These are phyloP conservation scores for Aspergillus eucalypticola DNA, from an alignment of 2,329 filamentous ascomycete species.

Conservation along the genomic window DNA sequence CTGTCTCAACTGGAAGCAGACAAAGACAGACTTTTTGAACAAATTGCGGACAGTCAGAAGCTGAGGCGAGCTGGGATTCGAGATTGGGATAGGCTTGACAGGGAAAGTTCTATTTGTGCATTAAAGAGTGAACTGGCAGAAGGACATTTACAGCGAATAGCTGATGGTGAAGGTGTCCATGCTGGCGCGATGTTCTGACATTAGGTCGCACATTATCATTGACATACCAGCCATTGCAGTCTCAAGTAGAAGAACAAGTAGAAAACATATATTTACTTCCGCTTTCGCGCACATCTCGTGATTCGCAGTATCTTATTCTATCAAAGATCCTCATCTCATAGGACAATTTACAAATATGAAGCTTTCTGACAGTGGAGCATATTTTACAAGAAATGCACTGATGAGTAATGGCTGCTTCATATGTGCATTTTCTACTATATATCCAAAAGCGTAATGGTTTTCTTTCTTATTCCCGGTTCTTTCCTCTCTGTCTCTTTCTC, in stretches of 20 bases:
- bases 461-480: no score
- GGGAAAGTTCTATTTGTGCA: slow-evolving; percentile 49
- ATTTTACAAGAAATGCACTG: no score
- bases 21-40: slow-evolving; percentile 46
- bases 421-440: no score
- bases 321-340: no score
- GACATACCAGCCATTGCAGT: neutral
- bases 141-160: slow-evolving; percentile 48
- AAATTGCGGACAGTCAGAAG: slow-evolving; percentile 47
- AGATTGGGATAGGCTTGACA: slow-evolving; percentile 51
- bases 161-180: slow-evolving; percentile 45
- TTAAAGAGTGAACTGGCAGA: slow-evolving; percentile 52
- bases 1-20: slow-evolving; percentile 48
- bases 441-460: no score
- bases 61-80: slow-evolving; percentile 44
- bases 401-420: no score
- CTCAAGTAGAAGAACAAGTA: neutral
- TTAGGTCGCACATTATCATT: neutral
- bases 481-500: no score
- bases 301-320: neutral
- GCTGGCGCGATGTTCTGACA: slow-evolving; percentile 43
- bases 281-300: neutral
- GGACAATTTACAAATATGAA: no score
- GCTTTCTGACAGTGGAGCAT: no score
- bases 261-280: neutral